Evolutionary conservation across 768 basidiomycete species (phyloP).

Genomic region (Termitomyces sp.): DNA sequence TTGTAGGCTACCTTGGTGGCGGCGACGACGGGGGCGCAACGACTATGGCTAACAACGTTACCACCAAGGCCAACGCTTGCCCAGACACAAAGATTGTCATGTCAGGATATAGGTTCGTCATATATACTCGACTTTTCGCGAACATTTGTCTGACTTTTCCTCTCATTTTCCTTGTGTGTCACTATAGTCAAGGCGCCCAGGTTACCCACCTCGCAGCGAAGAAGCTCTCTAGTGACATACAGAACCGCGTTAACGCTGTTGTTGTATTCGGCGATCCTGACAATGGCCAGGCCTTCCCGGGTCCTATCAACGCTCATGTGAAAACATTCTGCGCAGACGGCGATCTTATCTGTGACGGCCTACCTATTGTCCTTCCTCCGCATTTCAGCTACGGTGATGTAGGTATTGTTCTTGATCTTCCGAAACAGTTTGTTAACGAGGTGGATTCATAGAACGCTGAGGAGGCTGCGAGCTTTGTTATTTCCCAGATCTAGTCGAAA

Average conservation of each 20-base stretch:
- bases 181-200: slow-evolving; percentile 28
- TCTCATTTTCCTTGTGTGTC: no score
- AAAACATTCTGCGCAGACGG: slow-evolving; percentile 19
- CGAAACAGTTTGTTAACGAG: background rate
- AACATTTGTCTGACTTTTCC: background rate
- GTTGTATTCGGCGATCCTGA: slow-evolving; percentile 24
- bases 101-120: slow-evolving; percentile 34
- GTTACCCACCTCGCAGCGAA: slow-evolving; percentile 35
- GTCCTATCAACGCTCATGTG: slow-evolving; percentile 10
- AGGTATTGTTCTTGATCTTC: background rate
- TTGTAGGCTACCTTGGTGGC: slow-evolving; percentile 33
- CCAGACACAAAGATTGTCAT: slow-evolving; percentile 30
- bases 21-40: slow-evolving; percentile 31
- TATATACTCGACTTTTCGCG: no score
- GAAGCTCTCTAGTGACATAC: slow-evolving; percentile 24
- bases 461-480: slow-evolving; percentile 4
- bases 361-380: slow-evolving; percentile 13
- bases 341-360: slow-evolving; percentile 19
- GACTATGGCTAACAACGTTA: slow-evolving; percentile 32
- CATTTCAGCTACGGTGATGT: slow-evolving; percentile 21
- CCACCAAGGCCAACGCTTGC: slow-evolving; percentile 23
- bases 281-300: slow-evolving; percentile 18
- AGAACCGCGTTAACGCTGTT: slow-evolving; percentile 17
- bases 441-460: slow-evolving; percentile 1
- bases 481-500: slow-evolving; percentile 1